A percentile compares a stretch with the other conserved stretches of the same genome.
These are phyloP conservation scores for Physcomitrellopsis africana DNA, from an alignment of 225 moss, liverwort and hornwort species.

Conservation along the genomic window DNA sequence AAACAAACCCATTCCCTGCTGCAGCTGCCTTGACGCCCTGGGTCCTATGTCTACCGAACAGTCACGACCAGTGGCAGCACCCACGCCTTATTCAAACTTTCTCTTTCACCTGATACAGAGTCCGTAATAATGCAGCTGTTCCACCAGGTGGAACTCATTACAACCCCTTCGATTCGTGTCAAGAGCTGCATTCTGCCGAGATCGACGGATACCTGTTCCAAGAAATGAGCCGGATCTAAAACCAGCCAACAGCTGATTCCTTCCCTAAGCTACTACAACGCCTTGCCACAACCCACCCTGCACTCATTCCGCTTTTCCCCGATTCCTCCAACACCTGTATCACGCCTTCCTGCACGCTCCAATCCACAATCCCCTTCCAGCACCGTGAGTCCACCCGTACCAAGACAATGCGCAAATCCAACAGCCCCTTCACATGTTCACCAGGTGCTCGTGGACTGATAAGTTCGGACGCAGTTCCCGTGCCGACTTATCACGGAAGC, in stretches of 20 bases:
- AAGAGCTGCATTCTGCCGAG: constrained; percentile 23
- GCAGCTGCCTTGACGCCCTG: constrained; percentile 35
- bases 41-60: constrained; percentile 34
- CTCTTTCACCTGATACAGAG: constrained; percentile 24
- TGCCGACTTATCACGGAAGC: constrained; percentile 4
- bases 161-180: constrained; percentile 19
- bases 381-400: constrained; percentile 19
- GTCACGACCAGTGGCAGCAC: constrained; percentile 49
- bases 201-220: constrained; percentile 19
- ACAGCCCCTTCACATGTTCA: background rate
- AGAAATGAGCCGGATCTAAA: constrained; percentile 3
- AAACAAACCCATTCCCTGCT: constrained; percentile 16
- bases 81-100: constrained; percentile 31
- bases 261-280: constrained; percentile 22
- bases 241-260: constrained; percentile 23
- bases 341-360: constrained; percentile 12
- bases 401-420: background rate
- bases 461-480: background rate
- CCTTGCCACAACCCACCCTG: constrained; percentile 26
- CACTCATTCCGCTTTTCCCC: constrained; percentile 23
- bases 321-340: constrained; percentile 15
- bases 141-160: constrained; percentile 16
- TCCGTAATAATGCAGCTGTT: constrained; percentile 25
- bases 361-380: constrained; percentile 14
- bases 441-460: background rate